Percentiles rank a stretch among this genome's conserved stretches.
Conservation (phyloP, 495 filamentous ascomycete genomes). For the Margaritispora aquatica region DNA sequence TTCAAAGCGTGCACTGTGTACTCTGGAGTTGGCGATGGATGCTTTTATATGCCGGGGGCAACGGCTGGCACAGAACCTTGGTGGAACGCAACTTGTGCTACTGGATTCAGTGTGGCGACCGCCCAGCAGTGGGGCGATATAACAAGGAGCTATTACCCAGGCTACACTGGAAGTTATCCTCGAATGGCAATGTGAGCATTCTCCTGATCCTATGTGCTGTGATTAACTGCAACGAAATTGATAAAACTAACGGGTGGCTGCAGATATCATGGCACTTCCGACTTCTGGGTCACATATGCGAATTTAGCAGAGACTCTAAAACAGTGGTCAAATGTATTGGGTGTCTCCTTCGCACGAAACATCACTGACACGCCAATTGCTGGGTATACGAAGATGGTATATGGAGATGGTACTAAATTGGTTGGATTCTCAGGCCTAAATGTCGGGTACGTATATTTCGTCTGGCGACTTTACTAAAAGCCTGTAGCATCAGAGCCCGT, state of each 20-base stretch:
- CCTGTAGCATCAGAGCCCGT: too few relatives aligned
- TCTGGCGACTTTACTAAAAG: too few relatives aligned
- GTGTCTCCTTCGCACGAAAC: slow-evolving; percentile 15
- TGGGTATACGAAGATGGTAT: slow-evolving; percentile 49
- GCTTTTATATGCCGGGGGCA: slow-evolving; percentile 38
- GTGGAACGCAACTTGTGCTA: slow-evolving; percentile 41
- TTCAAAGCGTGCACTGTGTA: slow-evolving; percentile 44
- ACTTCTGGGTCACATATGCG: slow-evolving; percentile 38
- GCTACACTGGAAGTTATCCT: slow-evolving; percentile 40
- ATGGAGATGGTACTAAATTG: slow-evolving; percentile 42
- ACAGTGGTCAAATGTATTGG: slow-evolving; percentile 35
- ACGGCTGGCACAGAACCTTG: slow-evolving; percentile 37
- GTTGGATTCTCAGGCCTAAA: slow-evolving; percentile 40
- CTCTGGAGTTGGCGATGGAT: slow-evolving; percentile 55
- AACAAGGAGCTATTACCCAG: slow-evolving; percentile 40
- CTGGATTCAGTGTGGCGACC: slow-evolving; percentile 39
- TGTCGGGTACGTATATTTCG: too few relatives aligned
- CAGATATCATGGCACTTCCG: slow-evolving; percentile 45
- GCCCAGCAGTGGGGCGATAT: slow-evolving; percentile 42
- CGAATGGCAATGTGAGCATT: slow-evolving; percentile 43
- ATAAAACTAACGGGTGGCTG: slow-evolving; percentile 27
- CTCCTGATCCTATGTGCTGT: background rate
- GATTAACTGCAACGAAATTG: too few relatives aligned
- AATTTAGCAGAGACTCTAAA: slow-evolving; percentile 45
- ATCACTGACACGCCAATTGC: slow-evolving; percentile 26